These are phyloP conservation scores for Aspergillus chevalieri DNA, from an alignment of 2,329 filamentous ascomycete species.

Conservation along the genomic window DNA sequence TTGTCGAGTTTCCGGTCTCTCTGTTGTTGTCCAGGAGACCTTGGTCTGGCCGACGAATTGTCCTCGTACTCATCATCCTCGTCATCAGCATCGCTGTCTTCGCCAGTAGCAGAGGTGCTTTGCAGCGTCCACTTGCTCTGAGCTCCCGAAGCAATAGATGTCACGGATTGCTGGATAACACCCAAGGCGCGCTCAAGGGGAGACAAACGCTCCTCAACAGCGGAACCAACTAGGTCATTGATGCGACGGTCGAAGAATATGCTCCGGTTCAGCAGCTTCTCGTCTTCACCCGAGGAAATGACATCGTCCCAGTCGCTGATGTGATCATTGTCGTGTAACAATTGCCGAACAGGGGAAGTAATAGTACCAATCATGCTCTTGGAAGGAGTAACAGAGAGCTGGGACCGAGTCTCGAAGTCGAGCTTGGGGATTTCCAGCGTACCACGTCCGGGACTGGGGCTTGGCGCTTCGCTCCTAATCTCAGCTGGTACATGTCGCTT, in stretches of 20 bases:
- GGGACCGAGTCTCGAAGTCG: conserved; percentile 32
- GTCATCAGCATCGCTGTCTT: conserved; percentile 87
- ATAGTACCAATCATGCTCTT: conserved; percentile 54
- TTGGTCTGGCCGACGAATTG: conserved; percentile 54
- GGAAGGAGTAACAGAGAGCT: conserved; percentile 53
- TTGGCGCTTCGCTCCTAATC: conserved; percentile 63
- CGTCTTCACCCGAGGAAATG: conserved; percentile 74
- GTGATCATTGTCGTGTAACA: conserved; percentile 57
- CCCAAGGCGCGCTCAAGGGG: conserved; percentile 76
- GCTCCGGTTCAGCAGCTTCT: conserved; percentile 72
- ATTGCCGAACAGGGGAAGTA: conserved; percentile 54
- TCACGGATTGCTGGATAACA: conserved; percentile 65
- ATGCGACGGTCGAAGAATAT: conserved; percentile 89
- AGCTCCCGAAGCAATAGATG: conserved; percentile 50
- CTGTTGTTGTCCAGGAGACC: conserved; percentile 58
- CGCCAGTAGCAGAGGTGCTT: conserved; percentile 62
- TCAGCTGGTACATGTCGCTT: conserved; percentile 48
- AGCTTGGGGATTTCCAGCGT: conserved; percentile 41
- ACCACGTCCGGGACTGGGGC: conserved; percentile 61
- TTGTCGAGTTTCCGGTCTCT: conserved; percentile 76
- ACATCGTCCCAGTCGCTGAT: conserved; percentile 90
- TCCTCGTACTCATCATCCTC: conserved; percentile 68
- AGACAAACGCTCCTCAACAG: conserved; percentile 68
- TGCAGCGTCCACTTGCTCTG: conserved; percentile 56
- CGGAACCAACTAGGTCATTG: conserved; percentile 72